Evolutionary conservation across 78 protist genomes (phyloP).

Genomic region (Tieghemostelium lacteum): DNA sequence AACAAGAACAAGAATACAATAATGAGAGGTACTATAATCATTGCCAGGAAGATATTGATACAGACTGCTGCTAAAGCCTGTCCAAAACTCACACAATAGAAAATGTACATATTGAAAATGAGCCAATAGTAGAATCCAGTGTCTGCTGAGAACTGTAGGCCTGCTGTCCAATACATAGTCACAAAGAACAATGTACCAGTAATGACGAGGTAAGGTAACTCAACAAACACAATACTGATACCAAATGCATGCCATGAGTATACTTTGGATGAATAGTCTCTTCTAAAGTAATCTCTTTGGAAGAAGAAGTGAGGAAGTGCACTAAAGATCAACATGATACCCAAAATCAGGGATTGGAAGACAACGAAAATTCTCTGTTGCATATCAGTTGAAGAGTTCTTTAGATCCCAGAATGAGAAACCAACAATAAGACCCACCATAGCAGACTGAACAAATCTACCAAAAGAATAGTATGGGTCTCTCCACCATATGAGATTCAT

Average conservation of each 20-base stretch:
- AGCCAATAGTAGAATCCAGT: constrained; percentile 69
- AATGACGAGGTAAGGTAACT: constrained; percentile 44
- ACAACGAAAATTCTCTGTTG: constrained; percentile 39
- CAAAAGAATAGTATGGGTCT: constrained; percentile 53
- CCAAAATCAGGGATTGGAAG: constrained; percentile 64
- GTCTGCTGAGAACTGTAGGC: constrained; percentile 8
- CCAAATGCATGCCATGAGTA: constrained; percentile 81
- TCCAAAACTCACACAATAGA: constrained; percentile 71
- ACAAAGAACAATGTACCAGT: constrained; percentile 62
- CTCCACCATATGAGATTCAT: constrained; percentile 60
- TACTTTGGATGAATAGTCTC: constrained; percentile 70
- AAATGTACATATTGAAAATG: constrained; percentile 27
- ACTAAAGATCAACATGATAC: constrained; percentile 44
- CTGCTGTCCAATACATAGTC: constrained; percentile 65
- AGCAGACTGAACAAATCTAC: constrained; percentile 58
- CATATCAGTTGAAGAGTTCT: constrained; percentile 58
- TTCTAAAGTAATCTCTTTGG: constrained; percentile 51
- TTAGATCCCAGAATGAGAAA: constrained; percentile 53
- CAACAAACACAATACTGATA: constrained; percentile 48
- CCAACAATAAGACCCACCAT: constrained; percentile 54
- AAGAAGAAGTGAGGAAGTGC: constrained; percentile 35
- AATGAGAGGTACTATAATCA: constrained; percentile 58
- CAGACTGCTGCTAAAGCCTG: constrained; percentile 68
- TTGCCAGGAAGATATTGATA: constrained; percentile 53
- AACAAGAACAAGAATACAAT: constrained; percentile 75